Percentiles rank a stretch among this genome's conserved stretches.
Evolutionary conservation across 2,329 filamentous ascomycete species (phyloP).

Genomic region (Daldinia sp.): DNA sequence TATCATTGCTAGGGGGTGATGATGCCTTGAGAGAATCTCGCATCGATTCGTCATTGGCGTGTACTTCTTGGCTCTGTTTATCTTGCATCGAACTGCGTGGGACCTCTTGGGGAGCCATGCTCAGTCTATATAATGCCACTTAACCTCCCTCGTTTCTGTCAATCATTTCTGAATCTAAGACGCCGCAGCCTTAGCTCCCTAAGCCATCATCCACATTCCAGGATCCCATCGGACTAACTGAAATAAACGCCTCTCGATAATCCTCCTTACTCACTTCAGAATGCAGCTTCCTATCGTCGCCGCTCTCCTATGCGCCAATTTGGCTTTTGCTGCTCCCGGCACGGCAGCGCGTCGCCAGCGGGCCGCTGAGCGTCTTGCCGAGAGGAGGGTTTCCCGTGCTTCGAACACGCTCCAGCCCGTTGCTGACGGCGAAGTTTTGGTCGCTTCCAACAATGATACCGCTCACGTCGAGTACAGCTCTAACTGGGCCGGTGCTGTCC

Average conservation of each 20-base stretch:
- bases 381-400: constrained; percentile 37
- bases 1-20: constrained; percentile 1
- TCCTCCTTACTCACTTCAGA: constrained; percentile 37
- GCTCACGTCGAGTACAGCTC: constrained; percentile 58
- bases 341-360: constrained; percentile 51
- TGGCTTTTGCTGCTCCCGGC: constrained; percentile 56
- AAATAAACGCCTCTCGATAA: background rate
- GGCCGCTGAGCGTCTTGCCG: constrained; percentile 42
- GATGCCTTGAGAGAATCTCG: constrained; percentile 12
- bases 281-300: constrained; percentile 60
- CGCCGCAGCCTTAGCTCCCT: constrained; percentile 3
- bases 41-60: background rate
- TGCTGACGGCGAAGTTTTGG: constrained; percentile 42
- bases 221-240: background rate
- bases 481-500: constrained; percentile 69
- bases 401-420: constrained; percentile 44
- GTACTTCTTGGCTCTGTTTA: constrained; percentile 7
- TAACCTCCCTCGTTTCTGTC: constrained; percentile 13
- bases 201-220: background rate
- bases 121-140: constrained; percentile 22
- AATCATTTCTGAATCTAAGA: constrained; percentile 4
- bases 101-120: background rate
- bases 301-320: constrained; percentile 51
- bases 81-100: background rate
- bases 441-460: constrained; percentile 46